Conservation (phyloP, 495 filamentous ascomycete species). For the Lophiotrema nucula region DNA sequence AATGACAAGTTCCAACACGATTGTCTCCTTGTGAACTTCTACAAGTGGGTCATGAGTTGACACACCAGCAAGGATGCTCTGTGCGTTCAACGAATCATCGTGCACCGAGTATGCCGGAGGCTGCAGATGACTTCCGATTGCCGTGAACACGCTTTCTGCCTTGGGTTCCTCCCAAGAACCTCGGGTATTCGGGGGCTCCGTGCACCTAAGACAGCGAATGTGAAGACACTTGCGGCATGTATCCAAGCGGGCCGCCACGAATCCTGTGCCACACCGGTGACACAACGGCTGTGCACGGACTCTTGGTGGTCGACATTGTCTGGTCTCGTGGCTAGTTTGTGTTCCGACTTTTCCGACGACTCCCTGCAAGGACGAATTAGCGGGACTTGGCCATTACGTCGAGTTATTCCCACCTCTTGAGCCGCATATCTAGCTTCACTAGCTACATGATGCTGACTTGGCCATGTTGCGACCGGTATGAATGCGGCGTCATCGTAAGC, state of each 20-base stretch:
- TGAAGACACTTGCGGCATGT: slow-evolving; percentile 10
- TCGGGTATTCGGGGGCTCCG: slow-evolving; percentile 1
- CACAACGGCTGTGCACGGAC: slow-evolving; percentile 10
- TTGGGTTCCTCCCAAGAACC: not conserved
- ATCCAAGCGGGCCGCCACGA: slow-evolving; percentile 3
- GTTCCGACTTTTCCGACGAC: slow-evolving; percentile 23
- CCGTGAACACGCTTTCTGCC: slow-evolving; percentile 6
- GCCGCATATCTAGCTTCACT: slow-evolving; percentile 6
- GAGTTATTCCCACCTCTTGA: not conserved
- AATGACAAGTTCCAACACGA: slow-evolving; percentile 19
- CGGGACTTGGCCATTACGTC: slow-evolving; percentile 9
- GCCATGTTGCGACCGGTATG: not conserved
- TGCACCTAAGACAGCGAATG: slow-evolving; percentile 14
- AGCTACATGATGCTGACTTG: not conserved
- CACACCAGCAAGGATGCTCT: slow-evolving; percentile 1
- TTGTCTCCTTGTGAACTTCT: slow-evolving; percentile 7
- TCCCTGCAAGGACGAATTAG: slow-evolving; percentile 5
- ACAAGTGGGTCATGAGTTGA: slow-evolving; percentile 6
- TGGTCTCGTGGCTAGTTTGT: slow-evolving; percentile 11
- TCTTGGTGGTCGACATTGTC: not conserved
- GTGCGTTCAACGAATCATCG: not conserved
- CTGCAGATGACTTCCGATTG: slow-evolving; percentile 21
- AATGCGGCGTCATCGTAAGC: slow-evolving; percentile 10
- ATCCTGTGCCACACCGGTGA: slow-evolving; percentile 11
- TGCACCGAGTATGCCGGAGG: slow-evolving; percentile 19